These are phyloP conservation scores for Lasiosphaeria ovina DNA, from an alignment of 495 filamentous ascomycete species.

Conservation along the genomic window DNA sequence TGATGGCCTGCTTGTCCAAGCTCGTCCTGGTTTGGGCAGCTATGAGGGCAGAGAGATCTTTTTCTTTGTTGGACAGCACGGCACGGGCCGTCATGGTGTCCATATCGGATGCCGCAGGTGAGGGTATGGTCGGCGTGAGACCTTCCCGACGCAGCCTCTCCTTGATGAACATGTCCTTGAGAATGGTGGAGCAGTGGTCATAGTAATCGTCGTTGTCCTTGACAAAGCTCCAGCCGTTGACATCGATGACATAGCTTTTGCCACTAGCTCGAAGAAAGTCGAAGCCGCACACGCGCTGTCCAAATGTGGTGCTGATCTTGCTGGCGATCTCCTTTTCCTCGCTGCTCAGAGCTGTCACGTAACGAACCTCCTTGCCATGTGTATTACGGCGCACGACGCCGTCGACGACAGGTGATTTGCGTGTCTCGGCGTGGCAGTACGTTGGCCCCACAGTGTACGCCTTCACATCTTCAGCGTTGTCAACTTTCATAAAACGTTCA, in stretches of 20 bases:
- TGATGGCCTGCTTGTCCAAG: constrained; percentile 23
- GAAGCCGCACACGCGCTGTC: constrained; percentile 93
- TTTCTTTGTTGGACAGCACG: constrained; percentile 34
- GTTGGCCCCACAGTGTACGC: constrained; percentile 94
- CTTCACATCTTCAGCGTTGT: constrained; percentile 97
- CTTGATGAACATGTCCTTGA: constrained; percentile 79
- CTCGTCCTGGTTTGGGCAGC: constrained; percentile 37
- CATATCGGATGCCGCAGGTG: constrained; percentile 43
- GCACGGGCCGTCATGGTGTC: constrained; percentile 39
- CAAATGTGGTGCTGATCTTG: constrained; percentile 89
- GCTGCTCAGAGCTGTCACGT: constrained; percentile 77
- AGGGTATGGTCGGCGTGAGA: constrained; percentile 42
- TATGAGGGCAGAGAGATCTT: constrained; percentile 25
- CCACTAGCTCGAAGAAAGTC: constrained; percentile 85
- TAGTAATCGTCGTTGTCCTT: constrained; percentile 99
- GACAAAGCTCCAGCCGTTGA: constrained; percentile 99
- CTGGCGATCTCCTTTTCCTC: constrained; percentile 84
- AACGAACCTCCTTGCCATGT: constrained; percentile 94
- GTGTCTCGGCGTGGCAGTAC: constrained; percentile 94
- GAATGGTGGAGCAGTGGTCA: constrained; percentile 79
- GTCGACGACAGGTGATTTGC: constrained; percentile 96
- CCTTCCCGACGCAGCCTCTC: constrained; percentile 59
- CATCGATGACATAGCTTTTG: constrained; percentile 96
- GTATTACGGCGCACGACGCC: constrained; percentile 93
- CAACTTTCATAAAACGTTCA: constrained; percentile 92